Base-by-base conservation (phyloP, 257 asterid species). In the Thymus mandschuricus region DNA sequence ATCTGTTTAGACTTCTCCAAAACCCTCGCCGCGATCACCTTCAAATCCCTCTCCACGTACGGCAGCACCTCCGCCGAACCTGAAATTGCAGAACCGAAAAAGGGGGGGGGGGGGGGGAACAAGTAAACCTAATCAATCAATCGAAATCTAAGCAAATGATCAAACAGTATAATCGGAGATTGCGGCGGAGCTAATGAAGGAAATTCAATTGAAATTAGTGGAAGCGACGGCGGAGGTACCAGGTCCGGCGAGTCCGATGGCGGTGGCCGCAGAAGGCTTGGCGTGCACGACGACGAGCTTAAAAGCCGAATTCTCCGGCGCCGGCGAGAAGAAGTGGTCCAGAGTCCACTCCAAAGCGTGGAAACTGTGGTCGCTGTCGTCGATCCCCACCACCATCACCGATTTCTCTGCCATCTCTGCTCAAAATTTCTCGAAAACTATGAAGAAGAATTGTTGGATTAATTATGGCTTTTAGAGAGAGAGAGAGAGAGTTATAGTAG, bases 281-380 rank as follows among this genome's bases (percentile, higher is more conserved):
- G 96, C 85, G 72, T 89, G 91, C 10, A 93, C 96, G 41, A 93
- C 33, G 27, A 86, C 79, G 12, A 91, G 88, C 63, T 78, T 86
- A 89, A 88, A 93, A 2, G 77, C 76, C 10, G 86, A 75, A 2
- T 67, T 74, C 5, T 75, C 77, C 33, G 87, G 77, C 38, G 73
- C 33, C 34, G 86, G 64, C 5, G 82, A 64, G 77, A 89, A 87
- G 59, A 93, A 89, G 74, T 91, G 98, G 10, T 82, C 79, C 69
- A 93, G 50, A 43, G 89, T 82, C 98, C 98, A 93, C 55, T 89
- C 82, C 79, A 91, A 68, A 54, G 97, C 98, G 68, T 89, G 81
- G 75, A 69, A 81, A 76, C 98, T 87, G 73, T 86, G 89, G 10
- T 87, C 94, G 75, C 98, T 93, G 48, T 91, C 96, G 75, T 93